These are phyloP conservation scores for Tulasnella sp. DNA, from an alignment of 768 basidiomycete genomes.

Conservation along the genomic window DNA sequence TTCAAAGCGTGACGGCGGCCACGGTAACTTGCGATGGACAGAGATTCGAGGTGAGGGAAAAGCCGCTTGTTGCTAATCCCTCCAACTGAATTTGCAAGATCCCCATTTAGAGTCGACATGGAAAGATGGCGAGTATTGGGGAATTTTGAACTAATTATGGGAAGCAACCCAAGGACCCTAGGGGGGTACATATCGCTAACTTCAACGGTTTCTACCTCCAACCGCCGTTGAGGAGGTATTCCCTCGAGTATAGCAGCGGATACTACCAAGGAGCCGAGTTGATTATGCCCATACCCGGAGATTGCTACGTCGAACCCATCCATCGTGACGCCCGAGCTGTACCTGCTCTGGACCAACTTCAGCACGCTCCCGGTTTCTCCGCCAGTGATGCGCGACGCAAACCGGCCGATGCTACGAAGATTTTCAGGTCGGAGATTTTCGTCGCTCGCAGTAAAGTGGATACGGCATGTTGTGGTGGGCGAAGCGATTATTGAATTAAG, in stretches of 20 bases:
- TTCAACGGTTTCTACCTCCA: not conserved
- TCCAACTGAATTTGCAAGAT: not conserved
- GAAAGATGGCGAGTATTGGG: not conserved
- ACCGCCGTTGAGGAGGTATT: not conserved
- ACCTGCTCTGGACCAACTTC: not conserved
- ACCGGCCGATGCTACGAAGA: not conserved
- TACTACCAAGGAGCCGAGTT: too few relatives aligned
- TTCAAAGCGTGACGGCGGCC: not conserved
- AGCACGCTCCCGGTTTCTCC: not conserved
- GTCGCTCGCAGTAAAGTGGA: too few relatives aligned
- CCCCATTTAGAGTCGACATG: not conserved
- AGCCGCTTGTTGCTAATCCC: not conserved
- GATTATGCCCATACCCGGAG: too few relatives aligned
- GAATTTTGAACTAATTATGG: not conserved
- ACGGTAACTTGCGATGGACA: not conserved
- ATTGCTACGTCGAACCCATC: not conserved
- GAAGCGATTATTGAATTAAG: not conserved
- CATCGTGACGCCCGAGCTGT: not conserved
- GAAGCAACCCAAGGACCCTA: not conserved
- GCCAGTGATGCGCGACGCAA: not conserved
- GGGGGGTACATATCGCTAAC: not conserved
- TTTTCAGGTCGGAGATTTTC: not conserved
- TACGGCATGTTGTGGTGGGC: too few relatives aligned
- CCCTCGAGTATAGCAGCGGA: too few relatives aligned
- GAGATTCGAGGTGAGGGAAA: not conserved